Conservation (phyloP, 2,329 filamentous ascomycete genomes). For the Colletotrichum ledebouriae region DNA sequence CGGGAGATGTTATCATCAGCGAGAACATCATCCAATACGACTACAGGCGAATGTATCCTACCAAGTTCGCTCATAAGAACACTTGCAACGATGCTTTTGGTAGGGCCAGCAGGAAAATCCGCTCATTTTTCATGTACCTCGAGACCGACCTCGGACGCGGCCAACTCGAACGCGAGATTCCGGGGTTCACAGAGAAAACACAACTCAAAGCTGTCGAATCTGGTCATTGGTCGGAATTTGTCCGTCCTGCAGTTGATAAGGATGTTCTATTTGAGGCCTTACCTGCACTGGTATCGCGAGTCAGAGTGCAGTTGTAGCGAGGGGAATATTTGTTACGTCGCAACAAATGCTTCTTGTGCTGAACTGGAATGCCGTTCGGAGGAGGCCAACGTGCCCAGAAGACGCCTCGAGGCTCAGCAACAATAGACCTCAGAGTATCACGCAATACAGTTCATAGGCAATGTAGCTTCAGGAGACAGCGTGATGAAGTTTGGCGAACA, state of each 20-base stretch:
- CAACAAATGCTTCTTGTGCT: conserved; percentile 41
- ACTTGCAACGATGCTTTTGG: conserved; percentile 29
- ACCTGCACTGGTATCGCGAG: conserved; percentile 51
- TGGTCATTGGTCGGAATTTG: conserved; percentile 34
- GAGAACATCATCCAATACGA: conserved; percentile 49
- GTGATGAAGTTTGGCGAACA: conserved; percentile 48
- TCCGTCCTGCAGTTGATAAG: conserved; percentile 46
- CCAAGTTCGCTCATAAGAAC: conserved; percentile 46
- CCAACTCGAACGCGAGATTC: conserved; percentile 24
- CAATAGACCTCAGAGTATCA: too few relatives aligned
- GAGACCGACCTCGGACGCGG: conserved; percentile 36
- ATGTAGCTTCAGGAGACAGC: conserved; percentile 47
- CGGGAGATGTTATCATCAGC: conserved; percentile 54
- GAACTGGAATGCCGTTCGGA: conserved; percentile 46
- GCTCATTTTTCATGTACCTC: conserved; percentile 40
- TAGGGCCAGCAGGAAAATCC: conserved; percentile 46
- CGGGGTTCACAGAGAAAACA: neutral
- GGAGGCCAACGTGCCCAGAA: neutral
- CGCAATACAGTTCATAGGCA: neutral
- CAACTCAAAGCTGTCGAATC: neutral
- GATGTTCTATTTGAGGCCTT: conserved; percentile 51
- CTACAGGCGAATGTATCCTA: conserved; percentile 46
- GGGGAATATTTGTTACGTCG: conserved; percentile 8
- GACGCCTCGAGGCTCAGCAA: conserved; percentile 10
- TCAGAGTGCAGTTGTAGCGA: neutral